Evolutionary conservation across 2,329 filamentous ascomycete genomes (phyloP), one percentile per base, ranked within the genome.

Genomic region (Exophiala mesophila): DNA sequence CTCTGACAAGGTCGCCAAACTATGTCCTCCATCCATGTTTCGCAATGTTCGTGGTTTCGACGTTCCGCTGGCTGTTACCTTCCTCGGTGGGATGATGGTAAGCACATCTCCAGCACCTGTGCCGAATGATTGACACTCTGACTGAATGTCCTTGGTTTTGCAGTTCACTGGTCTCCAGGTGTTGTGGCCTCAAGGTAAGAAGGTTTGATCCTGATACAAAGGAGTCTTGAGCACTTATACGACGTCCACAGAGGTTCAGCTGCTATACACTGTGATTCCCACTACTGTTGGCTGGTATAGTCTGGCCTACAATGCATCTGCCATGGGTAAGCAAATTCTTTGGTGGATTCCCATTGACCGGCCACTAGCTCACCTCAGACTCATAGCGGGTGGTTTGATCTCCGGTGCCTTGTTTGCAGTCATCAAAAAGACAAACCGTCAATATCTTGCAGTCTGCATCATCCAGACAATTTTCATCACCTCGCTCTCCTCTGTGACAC

Each of bases 111-210:
- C 5, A 31, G 5, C 13, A 6, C n/a, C 5, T 13, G 5, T 13
- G 13, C 29, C 5, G 5, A 31, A 12, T 13, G n/a, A 9, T 7
- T 39, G 4, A n/a, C n/a, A n/a, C n/a, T 19, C 5, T 13, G 13
- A n/a, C n/a, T n/a, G n/a, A n/a, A n/a, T n/a, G n/a, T n/a, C n/a
- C n/a, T 19, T n/a, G n/a, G n/a, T n/a, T n/a, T n/a, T n/a, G n/a
- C 15, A 44, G 41, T 21, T 44, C 12, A 26, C 24, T n/a, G 23
- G 34, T 20, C 16, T 44, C n/a, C 41, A 28, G 29, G 41, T 44
- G 13, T 28, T 44, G 12, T 44, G 41, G 41, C 41, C 41, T 34
- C 41, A 44, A 18, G 8, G 40, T 43, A 12, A 28, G n/a, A n/a
- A n/a, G n/a, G n/a, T n/a, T 28, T 28, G 8, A 8, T 31, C n/a